Base-by-base conservation (phyloP, 2,329 filamentous ascomycete genomes). In the Ceratocystis albifundus region DNA sequence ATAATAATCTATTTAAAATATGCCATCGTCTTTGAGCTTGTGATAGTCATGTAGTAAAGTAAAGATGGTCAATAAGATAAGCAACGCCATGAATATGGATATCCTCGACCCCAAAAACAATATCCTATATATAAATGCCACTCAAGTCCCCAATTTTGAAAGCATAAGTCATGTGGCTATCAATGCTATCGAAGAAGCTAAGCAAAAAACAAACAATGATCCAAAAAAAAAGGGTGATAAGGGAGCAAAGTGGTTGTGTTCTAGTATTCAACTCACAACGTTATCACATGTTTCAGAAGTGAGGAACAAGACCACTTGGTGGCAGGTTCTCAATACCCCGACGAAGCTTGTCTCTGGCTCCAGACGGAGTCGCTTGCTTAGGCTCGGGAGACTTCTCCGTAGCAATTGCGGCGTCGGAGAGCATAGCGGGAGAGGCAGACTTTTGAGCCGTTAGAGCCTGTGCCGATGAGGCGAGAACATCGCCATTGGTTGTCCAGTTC, bases 271-370 rank as follows among this genome's bases (percentile, higher is more conserved):
- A 15, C 61, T 28, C 5, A 30, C 30, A 30, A 20, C 15, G 6
- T n/a, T 20, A 17, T 25, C 62, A 45, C 62, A 53, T 5, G 15
- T 32, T 45, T 36, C 28, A 65, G 28, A 61, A 46, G 30, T 41
- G 64, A 50, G 44, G 36, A 20, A 46, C 64, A 28, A 66, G 62
- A 53, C 46, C 44, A 8, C 53, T 45, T 44, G 64, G 66, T 41
- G 66, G 67, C 22, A 68, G 57, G 22, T 68, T 68, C 53, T 68
- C 67, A 50, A 66, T 66, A 41, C 65, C 65, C 12, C 67, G 67
- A n/a, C 67, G 67, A 32, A 57, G 48, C 48, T 68, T 68, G 30
- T 67, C 66, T 50, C 66, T 53, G 20, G 55, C 25, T 28, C 46
- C 30, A 50, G 48, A 50, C 17, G 67, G 64, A n/a, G 67, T 66